Evolutionary conservation across 176 grass and related monocot species (phyloP).

Genomic region (Oryza officinalis): DNA sequence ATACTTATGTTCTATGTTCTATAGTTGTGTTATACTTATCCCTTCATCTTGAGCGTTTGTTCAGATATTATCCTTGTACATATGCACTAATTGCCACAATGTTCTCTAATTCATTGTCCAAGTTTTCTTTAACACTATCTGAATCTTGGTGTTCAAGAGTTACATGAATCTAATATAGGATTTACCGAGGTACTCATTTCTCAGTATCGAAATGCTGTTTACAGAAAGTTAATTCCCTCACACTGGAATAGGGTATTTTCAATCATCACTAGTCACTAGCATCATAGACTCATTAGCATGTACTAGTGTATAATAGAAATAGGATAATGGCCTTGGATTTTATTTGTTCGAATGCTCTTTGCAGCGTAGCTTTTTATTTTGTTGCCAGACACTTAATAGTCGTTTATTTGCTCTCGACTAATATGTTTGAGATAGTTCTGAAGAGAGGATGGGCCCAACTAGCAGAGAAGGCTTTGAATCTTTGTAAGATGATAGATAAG

Average conservation of each 20-base stretch:
- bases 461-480: constrained; percentile 88
- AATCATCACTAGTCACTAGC: background rate
- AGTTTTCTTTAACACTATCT: background rate
- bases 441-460: constrained; percentile 96
- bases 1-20: constrained; percentile 13
- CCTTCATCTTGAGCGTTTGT: background rate
- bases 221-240: background rate
- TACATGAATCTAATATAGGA: background rate
- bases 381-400: background rate
- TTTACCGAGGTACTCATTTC: background rate
- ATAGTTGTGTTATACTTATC: background rate
- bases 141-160: background rate
- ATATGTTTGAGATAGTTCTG: constrained; percentile 84
- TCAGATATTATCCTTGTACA: constrained; percentile 12
- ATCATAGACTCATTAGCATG: background rate
- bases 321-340: background rate
- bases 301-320: background rate
- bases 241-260: background rate
- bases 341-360: background rate
- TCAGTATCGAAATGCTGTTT: background rate
- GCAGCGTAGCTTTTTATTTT: background rate
- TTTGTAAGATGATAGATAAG: constrained; percentile 97
- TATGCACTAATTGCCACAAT: background rate
- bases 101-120: background rate
- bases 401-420: background rate